These are phyloP conservation scores for Fagopyrum esculentum DNA, from an alignment of 148 eudicot species.

Conservation along the genomic window DNA sequence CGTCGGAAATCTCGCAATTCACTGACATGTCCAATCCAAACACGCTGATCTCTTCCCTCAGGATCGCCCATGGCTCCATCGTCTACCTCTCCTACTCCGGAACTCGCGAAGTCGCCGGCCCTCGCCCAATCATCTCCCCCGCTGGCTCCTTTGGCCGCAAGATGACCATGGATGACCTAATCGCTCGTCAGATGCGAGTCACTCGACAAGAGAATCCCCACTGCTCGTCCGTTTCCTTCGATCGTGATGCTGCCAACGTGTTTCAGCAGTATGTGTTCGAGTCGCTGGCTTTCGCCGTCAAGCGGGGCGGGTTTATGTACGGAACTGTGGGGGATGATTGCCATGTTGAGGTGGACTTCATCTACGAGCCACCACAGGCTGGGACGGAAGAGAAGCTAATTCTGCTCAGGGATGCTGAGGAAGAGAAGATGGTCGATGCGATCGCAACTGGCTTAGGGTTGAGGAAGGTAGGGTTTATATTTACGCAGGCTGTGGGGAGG, in stretches of 20 bases:
- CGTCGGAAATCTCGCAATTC: conserved; percentile 33
- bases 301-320: conserved; percentile 87
- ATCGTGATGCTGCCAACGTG: conserved; percentile 72
- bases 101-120: conserved; percentile 43
- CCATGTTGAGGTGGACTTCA: conserved; percentile 78
- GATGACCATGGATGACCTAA: conserved; percentile 94
- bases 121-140: conserved; percentile 33
- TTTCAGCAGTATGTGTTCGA: conserved; percentile 86
- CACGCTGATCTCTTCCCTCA: conserved; percentile 35
- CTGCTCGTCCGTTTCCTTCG: conserved; percentile 75
- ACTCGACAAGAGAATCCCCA: conserved; percentile 70
- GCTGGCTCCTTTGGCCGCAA: conserved; percentile 80
- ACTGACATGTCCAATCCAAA: conserved; percentile 53
- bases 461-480: conserved; percentile 88
- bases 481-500: conserved; percentile 63
- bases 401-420: conserved; percentile 57
- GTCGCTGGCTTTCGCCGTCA: conserved; percentile 60
- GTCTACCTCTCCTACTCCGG: conserved; percentile 62
- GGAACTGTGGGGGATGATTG: conserved; percentile 68
- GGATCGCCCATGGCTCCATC: conserved; percentile 52
- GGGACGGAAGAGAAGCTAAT: conserved; percentile 67
- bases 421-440: conserved; percentile 79
- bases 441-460: conserved; percentile 80
- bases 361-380: conserved; percentile 89
- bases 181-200: conserved; percentile 79